phyloP scores from a whole-genome alignment of 73 alveolate genomes.

The Symbiodinium natans region DNA sequence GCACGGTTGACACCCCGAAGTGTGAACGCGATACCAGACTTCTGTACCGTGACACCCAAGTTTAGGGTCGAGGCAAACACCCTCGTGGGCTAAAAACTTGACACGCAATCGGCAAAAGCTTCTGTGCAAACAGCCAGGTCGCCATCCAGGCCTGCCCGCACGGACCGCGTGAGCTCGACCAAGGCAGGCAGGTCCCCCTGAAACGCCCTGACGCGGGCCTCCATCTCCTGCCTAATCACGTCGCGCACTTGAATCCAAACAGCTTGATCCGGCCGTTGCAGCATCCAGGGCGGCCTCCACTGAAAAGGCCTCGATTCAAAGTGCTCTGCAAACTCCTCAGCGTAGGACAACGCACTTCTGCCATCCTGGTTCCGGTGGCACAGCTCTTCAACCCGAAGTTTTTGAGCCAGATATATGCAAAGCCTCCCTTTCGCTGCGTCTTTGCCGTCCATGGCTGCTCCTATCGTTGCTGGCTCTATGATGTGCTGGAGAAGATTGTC shows the following conservation, averaged over 20 bases:
- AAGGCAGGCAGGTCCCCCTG: slow-evolving; percentile 26
- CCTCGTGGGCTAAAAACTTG: too few relatives aligned
- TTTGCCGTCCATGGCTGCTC: neutral
- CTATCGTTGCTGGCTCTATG: neutral
- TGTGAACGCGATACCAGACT: neutral
- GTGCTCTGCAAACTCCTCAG: neutral
- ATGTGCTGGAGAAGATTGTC: slow-evolving; percentile 50
- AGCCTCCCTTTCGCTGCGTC: neutral
- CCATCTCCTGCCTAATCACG: slow-evolving; percentile 23
- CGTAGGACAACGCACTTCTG: slow-evolving; percentile 26
- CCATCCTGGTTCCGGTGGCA: slow-evolving; percentile 34
- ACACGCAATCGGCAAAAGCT: neutral
- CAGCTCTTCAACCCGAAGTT: slow-evolving; percentile 34
- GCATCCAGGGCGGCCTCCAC: too few relatives aligned
- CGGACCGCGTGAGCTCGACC: neutral
- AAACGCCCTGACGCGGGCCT: neutral
- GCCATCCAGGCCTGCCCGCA: slow-evolving; percentile 12
- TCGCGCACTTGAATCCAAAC: slow-evolving; percentile 8
- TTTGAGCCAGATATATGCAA: neutral
- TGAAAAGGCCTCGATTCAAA: neutral
- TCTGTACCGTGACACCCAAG: too few relatives aligned
- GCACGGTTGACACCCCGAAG: neutral
- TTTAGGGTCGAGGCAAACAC: too few relatives aligned
- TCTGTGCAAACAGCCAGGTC: neutral
- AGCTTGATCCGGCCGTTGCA: neutral